A percentile compares a stretch with the other conserved stretches of the same genome.
phyloP scores from a whole-genome alignment of 306 rosid genomes.

The Lablab purpureus region DNA sequence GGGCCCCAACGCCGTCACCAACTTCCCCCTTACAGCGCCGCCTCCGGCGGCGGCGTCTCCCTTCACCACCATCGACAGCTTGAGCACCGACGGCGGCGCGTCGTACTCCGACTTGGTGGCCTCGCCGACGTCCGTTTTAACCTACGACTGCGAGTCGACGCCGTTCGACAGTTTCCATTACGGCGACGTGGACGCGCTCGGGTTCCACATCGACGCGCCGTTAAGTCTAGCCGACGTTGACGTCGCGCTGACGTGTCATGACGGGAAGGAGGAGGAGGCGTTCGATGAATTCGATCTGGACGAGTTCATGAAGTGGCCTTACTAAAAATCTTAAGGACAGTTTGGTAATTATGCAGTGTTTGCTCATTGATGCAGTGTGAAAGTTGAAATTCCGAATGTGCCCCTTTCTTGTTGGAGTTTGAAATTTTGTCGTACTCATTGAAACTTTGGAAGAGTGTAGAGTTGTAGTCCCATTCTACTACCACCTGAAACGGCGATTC shows the following conservation, averaged over 20 bases:
- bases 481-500: conserved; percentile 51
- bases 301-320: conserved; percentile 61
- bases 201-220: conserved; percentile 61
- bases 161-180: conserved; percentile 47
- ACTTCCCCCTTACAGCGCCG: conserved; percentile 51
- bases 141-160: conserved; percentile 43
- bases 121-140: conserved; percentile 77
- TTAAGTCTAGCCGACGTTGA: conserved; percentile 51
- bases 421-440: conserved; percentile 39
- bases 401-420: conserved; percentile 29
- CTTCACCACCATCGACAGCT: background rate
- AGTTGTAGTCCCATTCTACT: conserved; percentile 6
- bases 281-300: conserved; percentile 76
- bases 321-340: conserved; percentile 32
- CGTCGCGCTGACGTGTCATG: conserved; percentile 51
- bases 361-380: background rate
- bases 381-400: conserved; percentile 35
- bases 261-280: conserved; percentile 51
- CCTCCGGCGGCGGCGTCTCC: background rate
- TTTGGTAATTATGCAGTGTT: conserved; percentile 43
- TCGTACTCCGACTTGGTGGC: conserved; percentile 43
- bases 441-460: conserved; percentile 45
- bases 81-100: conserved; percentile 18
- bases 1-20: conserved; percentile 79
- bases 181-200: conserved; percentile 54